Base-by-base conservation (phyloP, 2,329 filamentous ascomycete species). In the Trichoderma endophyticum region DNA sequence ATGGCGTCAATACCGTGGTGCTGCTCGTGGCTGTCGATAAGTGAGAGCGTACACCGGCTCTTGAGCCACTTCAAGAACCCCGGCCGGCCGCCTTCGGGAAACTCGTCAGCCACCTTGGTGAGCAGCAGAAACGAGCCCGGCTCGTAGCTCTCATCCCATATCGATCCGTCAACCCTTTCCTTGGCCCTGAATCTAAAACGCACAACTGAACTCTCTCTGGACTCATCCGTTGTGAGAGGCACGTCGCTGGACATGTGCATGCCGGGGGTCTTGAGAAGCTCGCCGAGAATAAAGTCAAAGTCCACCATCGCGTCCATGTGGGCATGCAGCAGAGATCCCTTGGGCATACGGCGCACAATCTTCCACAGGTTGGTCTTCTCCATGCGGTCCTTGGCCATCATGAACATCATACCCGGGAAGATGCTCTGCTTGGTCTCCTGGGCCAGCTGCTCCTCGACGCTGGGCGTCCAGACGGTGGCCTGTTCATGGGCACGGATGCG, bases 381-480 rank as follows among this genome's bases (percentile, higher is more conserved):
- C 89, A 97, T 97, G 48, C 90, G 89, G n/a, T 90, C 88, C 81
- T 94, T 95, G 76, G 94, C 94, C 43, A 95, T 86, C 43, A 89
- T 91, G 82, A 97, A 98, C 92, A 97, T 96, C 92, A 97, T 97
- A 12, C 95, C 95, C 0, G 94, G 94, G 79, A 92, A 93, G 65
- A 95, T 84, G 75, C 90, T 89, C 73, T 89, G 87, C 76, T 89
- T 80, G n/a, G 82, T 84, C 71, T 89, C 83, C 74, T 88, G 87
- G 4, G 91, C 90, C 3, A 94, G 83, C 59, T 86, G 86, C 77
- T 95, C 90, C 77, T 95, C 92, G 64, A 92, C 88, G 60, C 89
- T 87, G 36, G 88, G 85, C 11, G 91, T 94, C 95, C 94, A 97
- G 73, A 95, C 84, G 3, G 89, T 91, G 67, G 86, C 84, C 77